These are phyloP conservation scores for Erodium trifolium DNA, from an alignment of 441 rosid species.

Conservation along the genomic window DNA sequence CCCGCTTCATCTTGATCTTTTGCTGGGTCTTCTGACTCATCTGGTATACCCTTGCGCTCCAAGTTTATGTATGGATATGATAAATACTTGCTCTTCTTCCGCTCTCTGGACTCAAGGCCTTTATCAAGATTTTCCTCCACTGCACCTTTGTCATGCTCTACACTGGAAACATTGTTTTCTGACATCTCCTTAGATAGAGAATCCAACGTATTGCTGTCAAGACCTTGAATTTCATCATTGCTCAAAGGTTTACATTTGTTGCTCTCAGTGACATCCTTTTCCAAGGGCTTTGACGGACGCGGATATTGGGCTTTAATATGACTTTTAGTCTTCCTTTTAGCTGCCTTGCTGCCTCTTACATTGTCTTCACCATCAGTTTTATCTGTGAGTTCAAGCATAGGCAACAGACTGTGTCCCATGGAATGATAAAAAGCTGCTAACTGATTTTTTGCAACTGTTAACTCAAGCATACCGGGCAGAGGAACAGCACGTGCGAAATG, in stretches of 20 bases:
- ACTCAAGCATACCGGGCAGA: constrained; percentile 42
- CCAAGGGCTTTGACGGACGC: constrained; percentile 12
- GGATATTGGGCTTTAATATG: constrained; percentile 9
- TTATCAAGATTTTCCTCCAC: no score
- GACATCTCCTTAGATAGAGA: no score
- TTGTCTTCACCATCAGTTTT: constrained; percentile 23
- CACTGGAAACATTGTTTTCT: no score
- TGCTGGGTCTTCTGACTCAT: constrained; percentile 24
- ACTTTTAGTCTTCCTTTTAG: constrained; percentile 9
- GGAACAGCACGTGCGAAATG: constrained; percentile 34
- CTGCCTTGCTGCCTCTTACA: constrained; percentile 16
- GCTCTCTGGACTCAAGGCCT: constrained; percentile 35
- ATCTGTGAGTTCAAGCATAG: constrained; percentile 35
- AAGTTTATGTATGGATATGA: constrained; percentile 52
- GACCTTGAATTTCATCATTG: constrained; percentile 23
- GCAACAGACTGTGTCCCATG: constrained; percentile 45
- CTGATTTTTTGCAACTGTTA: constrained; percentile 32
- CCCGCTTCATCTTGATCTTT: background rate
- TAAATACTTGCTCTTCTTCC: constrained; percentile 66
- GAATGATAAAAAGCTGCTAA: constrained; percentile 51
- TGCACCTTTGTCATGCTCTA: no score
- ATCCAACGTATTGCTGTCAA: no score
- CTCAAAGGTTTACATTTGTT: constrained; percentile 12
- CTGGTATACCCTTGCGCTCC: constrained; percentile 25
- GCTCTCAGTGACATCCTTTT: constrained; percentile 9